These are phyloP conservation scores for Neurospora sp. DNA, from an alignment of 495 filamentous ascomycete species.

Conservation along the genomic window DNA sequence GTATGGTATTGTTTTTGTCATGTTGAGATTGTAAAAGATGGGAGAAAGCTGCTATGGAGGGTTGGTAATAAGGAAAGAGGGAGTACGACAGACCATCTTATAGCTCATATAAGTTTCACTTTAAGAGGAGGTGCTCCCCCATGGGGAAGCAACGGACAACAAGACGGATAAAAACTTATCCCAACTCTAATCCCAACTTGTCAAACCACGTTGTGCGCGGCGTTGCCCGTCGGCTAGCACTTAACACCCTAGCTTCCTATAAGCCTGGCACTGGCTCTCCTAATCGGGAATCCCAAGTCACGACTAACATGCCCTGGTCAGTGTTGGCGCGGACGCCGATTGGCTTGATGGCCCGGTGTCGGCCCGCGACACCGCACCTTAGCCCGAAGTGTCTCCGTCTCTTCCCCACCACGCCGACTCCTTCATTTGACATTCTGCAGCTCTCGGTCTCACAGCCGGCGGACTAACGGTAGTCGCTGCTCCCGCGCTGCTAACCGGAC, in stretches of 20 bases:
- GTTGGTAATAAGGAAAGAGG: neutral
- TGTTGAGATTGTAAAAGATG: neutral
- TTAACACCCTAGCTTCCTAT: too few species aligned
- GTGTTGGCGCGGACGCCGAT: too few species aligned
- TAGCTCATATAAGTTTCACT: neutral
- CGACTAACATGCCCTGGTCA: neutral
- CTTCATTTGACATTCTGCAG: neutral
- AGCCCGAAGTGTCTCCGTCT: too few species aligned
- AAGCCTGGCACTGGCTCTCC: neutral
- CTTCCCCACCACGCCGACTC: too few species aligned
- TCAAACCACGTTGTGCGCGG: neutral
- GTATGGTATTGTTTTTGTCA: neutral
- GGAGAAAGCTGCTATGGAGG: neutral
- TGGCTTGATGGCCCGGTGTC: too few species aligned
- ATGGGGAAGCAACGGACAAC: neutral
- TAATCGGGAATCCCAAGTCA: neutral
- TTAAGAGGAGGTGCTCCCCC: neutral
- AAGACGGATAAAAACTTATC: too few species aligned
- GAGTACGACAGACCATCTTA: neutral
- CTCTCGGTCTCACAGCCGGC: neutral
- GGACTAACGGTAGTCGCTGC: slow-evolving; percentile 4
- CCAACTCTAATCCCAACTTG: neutral
- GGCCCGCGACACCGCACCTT: too few species aligned
- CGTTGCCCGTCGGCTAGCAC: too few species aligned
- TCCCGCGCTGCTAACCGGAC: neutral